Conservation (phyloP, 129 eudicot genomes). For the Smallanthus sonchifolius region DNA sequence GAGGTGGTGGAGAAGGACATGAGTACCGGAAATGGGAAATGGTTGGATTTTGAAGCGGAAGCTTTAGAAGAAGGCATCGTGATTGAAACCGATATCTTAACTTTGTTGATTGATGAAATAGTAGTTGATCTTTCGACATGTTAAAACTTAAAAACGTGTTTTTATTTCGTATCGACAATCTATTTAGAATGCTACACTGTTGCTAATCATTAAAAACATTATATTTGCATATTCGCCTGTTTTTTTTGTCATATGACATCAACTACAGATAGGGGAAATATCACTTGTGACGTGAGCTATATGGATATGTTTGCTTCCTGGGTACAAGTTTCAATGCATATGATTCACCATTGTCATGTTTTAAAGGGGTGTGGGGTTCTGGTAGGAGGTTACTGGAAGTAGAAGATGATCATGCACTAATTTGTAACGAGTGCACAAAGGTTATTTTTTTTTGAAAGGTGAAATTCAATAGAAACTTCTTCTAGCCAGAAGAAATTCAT, state of each 20-base stretch:
- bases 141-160: neutral
- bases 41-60: conserved; percentile 78
- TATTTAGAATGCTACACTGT: neutral
- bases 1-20: conserved; percentile 86
- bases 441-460: too few relatives aligned
- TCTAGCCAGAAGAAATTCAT: too few relatives aligned
- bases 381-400: neutral
- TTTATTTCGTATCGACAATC: neutral
- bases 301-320: neutral
- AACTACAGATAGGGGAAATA: neutral
- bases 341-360: neutral
- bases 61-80: conserved; percentile 72
- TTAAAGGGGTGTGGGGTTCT: neutral
- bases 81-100: conserved; percentile 45
- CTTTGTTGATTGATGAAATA: conserved; percentile 59
- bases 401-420: too few relatives aligned
- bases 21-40: conserved; percentile 66
- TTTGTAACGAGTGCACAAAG: too few relatives aligned
- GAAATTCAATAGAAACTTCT: too few relatives aligned
- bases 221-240: neutral
- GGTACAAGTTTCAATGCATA: neutral
- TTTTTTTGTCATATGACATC: neutral
- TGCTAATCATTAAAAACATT: neutral
- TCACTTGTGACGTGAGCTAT: neutral
- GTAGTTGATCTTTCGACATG: conserved; percentile 44